Conservation (phyloP, 805 yeast species). For the Hanseniaspora nectarophila region DNA sequence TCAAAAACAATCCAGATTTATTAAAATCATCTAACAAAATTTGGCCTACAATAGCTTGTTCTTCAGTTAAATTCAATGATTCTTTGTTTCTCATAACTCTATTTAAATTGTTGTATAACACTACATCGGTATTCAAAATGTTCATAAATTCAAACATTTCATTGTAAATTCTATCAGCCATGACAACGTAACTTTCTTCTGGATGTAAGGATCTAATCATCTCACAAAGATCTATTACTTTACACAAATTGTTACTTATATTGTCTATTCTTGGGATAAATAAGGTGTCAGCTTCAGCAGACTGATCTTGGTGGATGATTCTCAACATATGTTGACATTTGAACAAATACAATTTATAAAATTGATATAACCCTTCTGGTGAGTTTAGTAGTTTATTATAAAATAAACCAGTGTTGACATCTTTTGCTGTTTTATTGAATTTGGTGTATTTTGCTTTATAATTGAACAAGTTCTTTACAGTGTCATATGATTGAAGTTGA, state of each 20-base stretch:
- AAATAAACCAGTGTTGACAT: conserved; percentile 49
- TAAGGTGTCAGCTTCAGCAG: conserved; percentile 33
- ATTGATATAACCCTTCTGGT: conserved; percentile 59
- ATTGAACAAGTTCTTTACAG: conserved; percentile 45
- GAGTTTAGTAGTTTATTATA: conserved; percentile 55
- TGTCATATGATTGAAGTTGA: background rate
- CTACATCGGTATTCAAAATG: conserved; percentile 70
- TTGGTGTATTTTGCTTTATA: conserved; percentile 45
- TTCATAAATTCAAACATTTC: conserved; percentile 90
- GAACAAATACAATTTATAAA: conserved; percentile 51
- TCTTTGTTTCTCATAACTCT: conserved; percentile 36
- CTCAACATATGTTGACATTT: conserved; percentile 53
- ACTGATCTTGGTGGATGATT: conserved; percentile 39
- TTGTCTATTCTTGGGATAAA: conserved; percentile 65
- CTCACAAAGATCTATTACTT: conserved; percentile 89
- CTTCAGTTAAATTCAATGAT: conserved; percentile 38
- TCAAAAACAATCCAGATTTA: conserved; percentile 79
- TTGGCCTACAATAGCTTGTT: conserved; percentile 73
- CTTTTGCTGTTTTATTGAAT: conserved; percentile 31
- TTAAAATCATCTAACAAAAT: conserved; percentile 74
- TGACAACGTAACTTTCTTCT: conserved; percentile 49
- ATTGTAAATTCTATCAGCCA: conserved; percentile 82
- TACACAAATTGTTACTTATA: conserved; percentile 74
- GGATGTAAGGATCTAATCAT: conserved; percentile 87
- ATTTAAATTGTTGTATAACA: conserved; percentile 49